Conservation (phyloP, 306 rosid genomes). For the Cyclanthera cordifolia region DNA sequence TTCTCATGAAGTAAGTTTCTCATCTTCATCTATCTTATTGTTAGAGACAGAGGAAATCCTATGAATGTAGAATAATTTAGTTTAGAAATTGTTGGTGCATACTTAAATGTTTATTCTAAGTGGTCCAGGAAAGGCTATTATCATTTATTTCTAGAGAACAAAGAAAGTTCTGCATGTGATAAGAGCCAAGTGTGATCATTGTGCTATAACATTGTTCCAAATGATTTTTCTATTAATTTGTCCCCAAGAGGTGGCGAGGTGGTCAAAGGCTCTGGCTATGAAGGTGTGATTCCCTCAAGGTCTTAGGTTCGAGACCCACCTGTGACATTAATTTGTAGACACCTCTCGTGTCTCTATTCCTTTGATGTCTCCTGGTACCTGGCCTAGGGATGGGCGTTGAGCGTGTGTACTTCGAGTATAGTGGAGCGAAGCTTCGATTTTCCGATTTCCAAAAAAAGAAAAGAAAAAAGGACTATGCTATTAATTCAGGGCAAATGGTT, state of each 20-base stretch:
- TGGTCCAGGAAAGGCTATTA: background rate
- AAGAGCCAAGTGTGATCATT: background rate
- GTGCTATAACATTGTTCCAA: background rate
- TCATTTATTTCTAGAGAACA: background rate
- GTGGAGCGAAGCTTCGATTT: too few species aligned
- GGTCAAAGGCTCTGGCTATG: too few species aligned
- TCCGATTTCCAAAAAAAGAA: too few species aligned
- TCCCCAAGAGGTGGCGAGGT: too few species aligned
- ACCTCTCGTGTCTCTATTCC: too few species aligned
- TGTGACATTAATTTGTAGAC: too few species aligned
- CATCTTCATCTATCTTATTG: constrained; percentile 13
- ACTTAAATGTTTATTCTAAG: background rate
- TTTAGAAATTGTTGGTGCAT: background rate
- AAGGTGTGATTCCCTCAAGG: too few species aligned
- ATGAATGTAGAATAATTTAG: background rate
- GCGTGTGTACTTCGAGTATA: too few species aligned
- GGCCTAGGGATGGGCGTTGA: too few species aligned
- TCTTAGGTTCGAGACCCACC: too few species aligned
- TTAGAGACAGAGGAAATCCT: background rate
- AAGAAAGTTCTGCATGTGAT: background rate
- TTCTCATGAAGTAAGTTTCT: constrained; percentile 60
- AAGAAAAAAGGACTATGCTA: too few species aligned
- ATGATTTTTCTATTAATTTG: background rate
- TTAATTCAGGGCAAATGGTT: background rate
- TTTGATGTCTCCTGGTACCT: too few species aligned